Evolutionary conservation across 2,329 filamentous ascomycete species (phyloP).

Genomic region (Alternaria sp.): DNA sequence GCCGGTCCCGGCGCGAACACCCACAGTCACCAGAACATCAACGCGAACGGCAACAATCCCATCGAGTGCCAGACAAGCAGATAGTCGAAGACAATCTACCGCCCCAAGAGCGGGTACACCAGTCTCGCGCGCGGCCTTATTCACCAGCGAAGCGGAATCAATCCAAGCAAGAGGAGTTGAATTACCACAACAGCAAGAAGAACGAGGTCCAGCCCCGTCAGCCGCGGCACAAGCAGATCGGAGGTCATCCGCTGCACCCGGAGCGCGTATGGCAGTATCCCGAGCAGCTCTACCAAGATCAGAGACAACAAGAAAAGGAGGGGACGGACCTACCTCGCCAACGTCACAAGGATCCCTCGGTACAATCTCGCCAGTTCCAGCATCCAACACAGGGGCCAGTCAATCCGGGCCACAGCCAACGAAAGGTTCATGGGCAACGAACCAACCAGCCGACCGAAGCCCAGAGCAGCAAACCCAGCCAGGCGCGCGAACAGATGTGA

Average conservation of each 20-base stretch:
- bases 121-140: background rate
- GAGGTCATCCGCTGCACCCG: background rate
- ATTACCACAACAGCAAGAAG: background rate
- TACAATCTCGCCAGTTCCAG: background rate
- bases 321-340: background rate
- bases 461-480: background rate
- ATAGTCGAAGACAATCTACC: background rate
- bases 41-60: constrained; percentile 1
- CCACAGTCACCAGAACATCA: background rate
- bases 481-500: background rate
- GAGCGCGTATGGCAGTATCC: background rate
- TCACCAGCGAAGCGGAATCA: background rate
- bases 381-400: background rate
- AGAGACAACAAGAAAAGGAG: background rate
- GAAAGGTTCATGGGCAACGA: background rate
- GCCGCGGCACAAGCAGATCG: background rate
- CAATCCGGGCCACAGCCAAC: background rate
- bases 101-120: background rate
- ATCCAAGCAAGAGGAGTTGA: background rate
- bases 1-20: background rate
- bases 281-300: background rate
- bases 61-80: background rate
- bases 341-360: background rate
- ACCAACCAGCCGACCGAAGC: background rate
- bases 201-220: background rate